Evolutionary conservation across 2,329 filamentous ascomycete genomes (phyloP).

Genomic region (Neurospora sp.): DNA sequence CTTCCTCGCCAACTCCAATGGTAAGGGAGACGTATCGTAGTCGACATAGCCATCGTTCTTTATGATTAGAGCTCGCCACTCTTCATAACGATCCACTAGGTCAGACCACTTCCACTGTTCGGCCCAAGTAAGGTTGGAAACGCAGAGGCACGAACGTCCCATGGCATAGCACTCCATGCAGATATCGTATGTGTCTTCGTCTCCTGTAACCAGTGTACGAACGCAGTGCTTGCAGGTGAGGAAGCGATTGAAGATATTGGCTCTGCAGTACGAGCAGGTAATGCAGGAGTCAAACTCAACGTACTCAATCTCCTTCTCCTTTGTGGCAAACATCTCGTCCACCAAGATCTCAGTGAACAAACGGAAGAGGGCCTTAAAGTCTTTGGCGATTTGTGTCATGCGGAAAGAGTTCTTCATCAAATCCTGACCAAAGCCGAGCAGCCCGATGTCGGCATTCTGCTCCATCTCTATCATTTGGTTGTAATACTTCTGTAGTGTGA

Average conservation of each 20-base stretch:
- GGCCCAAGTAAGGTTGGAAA: slow-evolving; percentile 79
- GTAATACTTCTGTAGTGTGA: slow-evolving; percentile 71
- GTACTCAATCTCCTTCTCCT: slow-evolving; percentile 63
- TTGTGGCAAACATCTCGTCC: slow-evolving; percentile 74
- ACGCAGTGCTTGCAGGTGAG: slow-evolving; percentile 83
- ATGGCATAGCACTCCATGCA: slow-evolving; percentile 99
- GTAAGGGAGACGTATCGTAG: slow-evolving; percentile 55
- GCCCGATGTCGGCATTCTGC: slow-evolving; percentile 35
- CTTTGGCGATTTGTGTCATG: slow-evolving; percentile 62
- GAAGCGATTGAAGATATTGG: slow-evolving; percentile 96
- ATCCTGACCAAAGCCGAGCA: slow-evolving; percentile 38
- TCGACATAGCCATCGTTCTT: slow-evolving; percentile 60
- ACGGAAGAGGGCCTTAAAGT: slow-evolving; percentile 72
- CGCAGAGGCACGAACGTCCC: slow-evolving; percentile 84
- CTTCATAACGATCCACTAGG: slow-evolving; percentile 67
- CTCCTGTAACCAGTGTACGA: slow-evolving; percentile 52
- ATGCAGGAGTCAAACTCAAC: slow-evolving; percentile 82
- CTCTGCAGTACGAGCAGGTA: slow-evolving; percentile 89
- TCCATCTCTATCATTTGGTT: slow-evolving; percentile 47
- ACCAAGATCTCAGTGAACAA: slow-evolving; percentile 73
- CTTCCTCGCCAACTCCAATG: slow-evolving; percentile 60
- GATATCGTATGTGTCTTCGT: slow-evolving; percentile 83
- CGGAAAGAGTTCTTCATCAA: slow-evolving; percentile 28
- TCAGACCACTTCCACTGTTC: slow-evolving; percentile 87
- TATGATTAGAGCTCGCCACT: slow-evolving; percentile 72